Base-by-base conservation (phyloP, 1,139 yeast genomes). In the Protomyces macrosporus region DNA sequence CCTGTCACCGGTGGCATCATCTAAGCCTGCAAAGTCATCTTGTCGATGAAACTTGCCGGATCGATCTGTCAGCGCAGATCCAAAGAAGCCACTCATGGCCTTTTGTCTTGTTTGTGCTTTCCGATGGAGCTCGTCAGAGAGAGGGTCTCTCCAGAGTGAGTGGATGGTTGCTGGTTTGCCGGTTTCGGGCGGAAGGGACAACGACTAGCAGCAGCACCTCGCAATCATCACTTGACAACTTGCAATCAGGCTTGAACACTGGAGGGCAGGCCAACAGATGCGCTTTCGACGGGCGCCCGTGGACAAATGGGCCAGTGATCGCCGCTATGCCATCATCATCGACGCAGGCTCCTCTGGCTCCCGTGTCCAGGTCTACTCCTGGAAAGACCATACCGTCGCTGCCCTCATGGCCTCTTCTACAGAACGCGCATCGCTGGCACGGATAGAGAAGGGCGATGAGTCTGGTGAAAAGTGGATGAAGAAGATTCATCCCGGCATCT, bases 261-360 rank as follows among this genome's bases (percentile, higher is more conserved):
- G 23, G 23, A 23, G 23, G 23, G 23, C 23, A 23, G 23, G 23
- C 23, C 23, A 23, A 23, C 23, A 23, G 23, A 42, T 42, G 48
- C n/a, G 23, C 12, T 10, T 9, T 7, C 23, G 48, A 30, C 48
- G 60, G 37, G 62, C 62, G 4, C 62, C 62, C 4, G 48, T 58
- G 10, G 57, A 40, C 36, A 33, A 23, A 14, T 62, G 65, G 65
- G 61, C 61, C 23, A 33, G 35, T 12, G 57, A 54, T 33, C 36
- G 60, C 10, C 85, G 85, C 71, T 88, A 86, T 72, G 82, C 88
- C 2, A 82, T 89, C 1, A 80, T 89, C 9, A 84, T 89, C 30
- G 96, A 89, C 72, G 87, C 95, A 0, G 96, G 96, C 0, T 87
- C 95, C 1, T 84, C 84, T 55, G 96, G 96, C 0, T 85, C 95